Conservation (phyloP, 805 yeast species). For the Metschnikowia arizonensis region DNA sequence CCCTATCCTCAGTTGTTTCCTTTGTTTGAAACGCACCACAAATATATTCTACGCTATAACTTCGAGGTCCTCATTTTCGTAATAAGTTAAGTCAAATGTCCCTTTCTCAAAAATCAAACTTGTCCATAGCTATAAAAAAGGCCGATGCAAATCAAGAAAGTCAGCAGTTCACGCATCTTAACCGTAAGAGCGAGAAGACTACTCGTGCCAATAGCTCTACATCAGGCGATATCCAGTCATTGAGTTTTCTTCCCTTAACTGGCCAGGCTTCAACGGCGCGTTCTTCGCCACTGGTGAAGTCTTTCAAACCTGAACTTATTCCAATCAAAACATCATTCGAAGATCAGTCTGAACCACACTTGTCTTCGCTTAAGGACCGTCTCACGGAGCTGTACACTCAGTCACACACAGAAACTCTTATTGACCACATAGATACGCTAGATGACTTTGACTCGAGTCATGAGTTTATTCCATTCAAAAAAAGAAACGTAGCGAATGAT, state of each 20-base stretch:
- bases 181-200: conserved; percentile 8
- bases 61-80: background rate
- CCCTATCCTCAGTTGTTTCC: background rate
- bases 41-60: conserved; percentile 2
- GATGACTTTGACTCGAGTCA: conserved; percentile 9
- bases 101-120: conserved; percentile 32
- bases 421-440: conserved; percentile 12
- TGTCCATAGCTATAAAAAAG: conserved; percentile 42
- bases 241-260: conserved; percentile 14
- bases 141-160: conserved; percentile 30
- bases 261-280: conserved; percentile 22
- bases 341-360: conserved; percentile 15
- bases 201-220: conserved; percentile 11
- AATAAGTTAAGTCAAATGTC: conserved; percentile 18
- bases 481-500: conserved; percentile 1
- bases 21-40: conserved; percentile 5
- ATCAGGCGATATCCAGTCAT: conserved; percentile 12
- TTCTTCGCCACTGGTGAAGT: conserved; percentile 30
- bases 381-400: conserved; percentile 16
- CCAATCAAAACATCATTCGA: conserved; percentile 35
- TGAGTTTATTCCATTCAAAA: conserved; percentile 6
- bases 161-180: conserved; percentile 14
- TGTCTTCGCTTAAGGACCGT: conserved; percentile 17
- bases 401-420: conserved; percentile 5
- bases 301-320: conserved; percentile 35